Conservation (phyloP, 306 rosid species). For the Sicyos edulis region DNA sequence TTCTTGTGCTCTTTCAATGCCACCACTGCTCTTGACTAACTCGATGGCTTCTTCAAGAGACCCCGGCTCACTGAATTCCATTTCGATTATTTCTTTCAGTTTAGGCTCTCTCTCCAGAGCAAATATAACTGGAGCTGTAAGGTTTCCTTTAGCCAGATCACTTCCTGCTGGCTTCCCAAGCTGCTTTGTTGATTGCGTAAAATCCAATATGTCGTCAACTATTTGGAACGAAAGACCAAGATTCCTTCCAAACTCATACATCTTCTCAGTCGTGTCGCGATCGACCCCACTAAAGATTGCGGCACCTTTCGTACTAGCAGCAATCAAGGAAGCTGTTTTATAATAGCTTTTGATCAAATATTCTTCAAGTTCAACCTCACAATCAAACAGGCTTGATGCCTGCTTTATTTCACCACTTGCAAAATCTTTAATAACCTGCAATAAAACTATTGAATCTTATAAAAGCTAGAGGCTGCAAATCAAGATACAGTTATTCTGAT, state of each 20-base stretch:
- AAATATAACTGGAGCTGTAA: constrained; percentile 87
- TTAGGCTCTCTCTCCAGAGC: constrained; percentile 74
- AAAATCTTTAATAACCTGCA: constrained; percentile 94
- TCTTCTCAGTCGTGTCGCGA: constrained; percentile 40
- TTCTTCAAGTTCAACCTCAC: constrained; percentile 78
- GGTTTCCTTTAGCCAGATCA: constrained; percentile 85
- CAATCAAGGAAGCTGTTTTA: constrained; percentile 93
- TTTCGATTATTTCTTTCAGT: constrained; percentile 71
- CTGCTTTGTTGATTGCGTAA: constrained; percentile 86
- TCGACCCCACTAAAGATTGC: constrained; percentile 77
- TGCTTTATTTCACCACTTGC: constrained; percentile 99
- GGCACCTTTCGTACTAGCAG: constrained; percentile 92
- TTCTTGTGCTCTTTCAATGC: constrained; percentile 72
- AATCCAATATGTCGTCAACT: constrained; percentile 88
- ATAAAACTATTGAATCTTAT: constrained; percentile 24
- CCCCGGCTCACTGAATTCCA: constrained; percentile 70
- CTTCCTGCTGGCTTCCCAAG: constrained; percentile 92
- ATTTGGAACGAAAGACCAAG: constrained; percentile 97
- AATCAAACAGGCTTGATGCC: constrained; percentile 90
- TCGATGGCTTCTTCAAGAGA: constrained; percentile 73
- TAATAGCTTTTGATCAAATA: constrained; percentile 82
- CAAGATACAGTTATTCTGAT: not conserved
- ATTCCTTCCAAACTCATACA: constrained; percentile 81
- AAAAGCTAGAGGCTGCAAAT: constrained; percentile 22
- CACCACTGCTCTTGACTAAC: constrained; percentile 66